Conservation (phyloP, 371 early-diverging fungal genomes). For the Sporodiniella umbellata region DNA sequence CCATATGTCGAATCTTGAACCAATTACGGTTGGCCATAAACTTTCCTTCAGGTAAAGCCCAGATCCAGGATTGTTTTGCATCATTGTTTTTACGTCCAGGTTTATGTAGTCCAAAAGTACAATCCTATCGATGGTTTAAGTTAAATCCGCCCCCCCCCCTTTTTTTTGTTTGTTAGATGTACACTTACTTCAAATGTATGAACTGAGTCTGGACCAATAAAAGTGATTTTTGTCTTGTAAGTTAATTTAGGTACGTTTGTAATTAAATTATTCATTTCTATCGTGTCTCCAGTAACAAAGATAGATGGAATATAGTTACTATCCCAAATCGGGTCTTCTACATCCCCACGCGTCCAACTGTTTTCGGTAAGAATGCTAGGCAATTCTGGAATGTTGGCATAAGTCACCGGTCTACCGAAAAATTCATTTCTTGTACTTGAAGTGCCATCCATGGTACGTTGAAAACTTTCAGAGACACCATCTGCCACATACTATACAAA, state of each 20-base stretch:
- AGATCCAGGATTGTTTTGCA: constrained; percentile 58
- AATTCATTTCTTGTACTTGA: constrained; percentile 54
- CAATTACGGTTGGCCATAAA: constrained; percentile 39
- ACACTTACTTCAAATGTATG: constrained; percentile 11
- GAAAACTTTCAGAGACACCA: constrained; percentile 43
- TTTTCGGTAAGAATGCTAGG: constrained; percentile 47
- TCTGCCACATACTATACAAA: constrained; percentile 50
- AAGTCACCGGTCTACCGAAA: constrained; percentile 43
- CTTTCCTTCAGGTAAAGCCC: constrained; percentile 36
- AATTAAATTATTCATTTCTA: constrained; percentile 26
- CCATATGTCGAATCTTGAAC: constrained; percentile 55
- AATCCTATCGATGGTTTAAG: constrained; percentile 14
- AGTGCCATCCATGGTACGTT: constrained; percentile 32
- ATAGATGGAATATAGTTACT: constrained; percentile 54
- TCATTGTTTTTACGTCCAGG: constrained; percentile 45
- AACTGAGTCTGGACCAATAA: constrained; percentile 34
- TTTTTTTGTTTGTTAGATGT: no score
- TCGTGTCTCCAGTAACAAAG: constrained; percentile 34
- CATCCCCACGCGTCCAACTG: constrained; percentile 32
- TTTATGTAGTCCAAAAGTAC: constrained; percentile 19
- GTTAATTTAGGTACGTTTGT: constrained; percentile 16
- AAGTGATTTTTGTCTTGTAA: constrained; percentile 30
- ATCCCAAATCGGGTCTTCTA: constrained; percentile 44
- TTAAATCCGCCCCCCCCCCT: no score
- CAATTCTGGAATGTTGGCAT: constrained; percentile 50